Evolutionary conservation across 2,329 filamentous ascomycete genomes (phyloP).

Genomic region (Claviceps pazoutovae): DNA sequence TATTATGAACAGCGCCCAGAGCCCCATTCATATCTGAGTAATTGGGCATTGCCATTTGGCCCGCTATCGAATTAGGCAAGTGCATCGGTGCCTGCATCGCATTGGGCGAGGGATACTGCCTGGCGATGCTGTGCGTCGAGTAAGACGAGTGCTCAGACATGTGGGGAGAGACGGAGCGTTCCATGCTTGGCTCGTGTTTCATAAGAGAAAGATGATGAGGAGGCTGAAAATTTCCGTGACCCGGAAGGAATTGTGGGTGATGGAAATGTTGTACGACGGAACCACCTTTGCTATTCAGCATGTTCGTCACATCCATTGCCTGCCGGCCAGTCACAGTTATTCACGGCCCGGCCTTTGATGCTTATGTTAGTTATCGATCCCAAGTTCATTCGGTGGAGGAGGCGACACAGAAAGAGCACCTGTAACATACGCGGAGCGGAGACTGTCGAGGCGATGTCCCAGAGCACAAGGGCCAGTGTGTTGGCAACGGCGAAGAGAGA

Average conservation of each 20-base stretch:
- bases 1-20: constrained; percentile 23
- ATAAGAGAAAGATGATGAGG: constrained; percentile 20
- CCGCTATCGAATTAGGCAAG: constrained; percentile 28
- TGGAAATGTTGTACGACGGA: constrained; percentile 15
- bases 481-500: neutral
- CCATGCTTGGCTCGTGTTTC: constrained; percentile 28
- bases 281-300: constrained; percentile 35
- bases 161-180: constrained; percentile 43
- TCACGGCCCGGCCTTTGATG: constrained; percentile 20
- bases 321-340: constrained; percentile 30
- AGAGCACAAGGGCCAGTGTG: constrained; percentile 10
- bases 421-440: constrained; percentile 4
- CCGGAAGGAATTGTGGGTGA: constrained; percentile 15
- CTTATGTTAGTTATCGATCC: constrained; percentile 2
- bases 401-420: neutral
- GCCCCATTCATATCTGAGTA: constrained; percentile 21
- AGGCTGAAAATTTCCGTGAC: constrained; percentile 18
- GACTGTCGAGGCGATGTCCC: constrained; percentile 11
- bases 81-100: constrained; percentile 37
- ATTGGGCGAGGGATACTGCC: constrained; percentile 39
- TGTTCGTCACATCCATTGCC: constrained; percentile 39
- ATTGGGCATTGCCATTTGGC: constrained; percentile 27
- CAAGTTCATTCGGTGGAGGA: neutral
- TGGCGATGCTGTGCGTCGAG: constrained; percentile 33
- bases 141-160: constrained; percentile 46